Evolutionary conservation across 2,329 filamentous ascomycete genomes (phyloP).

Genomic region (Aspergillus sp.): DNA sequence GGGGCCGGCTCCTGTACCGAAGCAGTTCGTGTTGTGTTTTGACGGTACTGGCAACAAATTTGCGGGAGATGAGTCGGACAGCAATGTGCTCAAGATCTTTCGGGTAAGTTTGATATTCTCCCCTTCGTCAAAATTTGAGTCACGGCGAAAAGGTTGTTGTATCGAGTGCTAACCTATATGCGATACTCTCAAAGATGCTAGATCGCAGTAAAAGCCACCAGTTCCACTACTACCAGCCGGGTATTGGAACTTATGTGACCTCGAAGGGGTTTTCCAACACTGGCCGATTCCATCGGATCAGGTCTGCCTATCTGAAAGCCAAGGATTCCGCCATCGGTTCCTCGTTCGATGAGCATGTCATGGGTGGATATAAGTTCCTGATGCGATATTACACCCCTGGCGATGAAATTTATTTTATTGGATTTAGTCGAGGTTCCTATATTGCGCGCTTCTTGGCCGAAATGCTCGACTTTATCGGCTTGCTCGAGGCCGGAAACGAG

Average conservation of each 20-base stretch:
- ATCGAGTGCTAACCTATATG: neutral
- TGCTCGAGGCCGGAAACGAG: constrained; percentile 71
- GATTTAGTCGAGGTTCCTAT: constrained; percentile 66
- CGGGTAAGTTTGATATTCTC: constrained; percentile 24
- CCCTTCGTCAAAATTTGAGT: neutral
- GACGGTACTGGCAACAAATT: constrained; percentile 44
- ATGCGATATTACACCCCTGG: constrained; percentile 61
- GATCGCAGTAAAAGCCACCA: constrained; percentile 3
- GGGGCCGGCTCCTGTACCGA: constrained; percentile 17
- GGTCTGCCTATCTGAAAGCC: constrained; percentile 31
- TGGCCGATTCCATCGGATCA: constrained; percentile 43
- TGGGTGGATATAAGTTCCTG: constrained; percentile 70
- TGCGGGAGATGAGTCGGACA: constrained; percentile 39
- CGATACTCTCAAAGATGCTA: constrained; percentile 1
- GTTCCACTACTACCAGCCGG: constrained; percentile 3
- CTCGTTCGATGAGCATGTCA: constrained; percentile 71
- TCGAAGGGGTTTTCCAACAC: constrained; percentile 14
- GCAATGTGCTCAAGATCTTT: constrained; percentile 45
- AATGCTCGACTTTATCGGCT: constrained; percentile 72
- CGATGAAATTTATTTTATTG: constrained; percentile 60
- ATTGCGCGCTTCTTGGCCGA: constrained; percentile 68
- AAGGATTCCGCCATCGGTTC: constrained; percentile 57
- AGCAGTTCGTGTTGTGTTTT: constrained; percentile 40
- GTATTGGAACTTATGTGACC: constrained; percentile 3
- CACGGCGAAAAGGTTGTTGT: neutral